Conservation (phyloP, 148 eudicot genomes). For the Arbutus unedo region DNA sequence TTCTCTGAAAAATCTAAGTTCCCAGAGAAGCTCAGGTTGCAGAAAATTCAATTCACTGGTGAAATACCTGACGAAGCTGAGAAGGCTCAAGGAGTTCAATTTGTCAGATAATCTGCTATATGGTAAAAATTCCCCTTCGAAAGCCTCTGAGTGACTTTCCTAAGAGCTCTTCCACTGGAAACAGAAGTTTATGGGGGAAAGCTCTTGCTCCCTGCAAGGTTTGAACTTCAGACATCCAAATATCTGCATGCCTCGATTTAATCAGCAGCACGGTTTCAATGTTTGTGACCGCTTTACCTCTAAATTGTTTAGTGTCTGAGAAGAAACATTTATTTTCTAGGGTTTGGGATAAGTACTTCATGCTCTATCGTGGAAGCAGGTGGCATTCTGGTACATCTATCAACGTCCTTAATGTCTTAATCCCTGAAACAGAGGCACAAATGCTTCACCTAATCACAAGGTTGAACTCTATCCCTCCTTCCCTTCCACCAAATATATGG, state of each 20-base stretch:
- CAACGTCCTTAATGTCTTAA: neutral
- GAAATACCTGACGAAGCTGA: conserved; percentile 41
- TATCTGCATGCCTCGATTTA: neutral
- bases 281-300: neutral
- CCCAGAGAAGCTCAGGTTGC: conserved; percentile 41
- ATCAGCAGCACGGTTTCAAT: too few species aligned
- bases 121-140: conserved; percentile 42
- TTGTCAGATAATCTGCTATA: conserved; percentile 47
- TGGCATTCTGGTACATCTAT: neutral
- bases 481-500: neutral
- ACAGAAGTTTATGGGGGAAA: conserved; percentile 46
- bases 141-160: neutral
- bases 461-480: neutral
- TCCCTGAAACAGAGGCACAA: neutral
- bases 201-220: conserved; percentile 50
- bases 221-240: conserved; percentile 10
- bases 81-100: conserved; percentile 37
- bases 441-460: neutral
- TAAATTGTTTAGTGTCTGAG: neutral
- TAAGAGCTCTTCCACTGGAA: conserved; percentile 37
- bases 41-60: conserved; percentile 49
- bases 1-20: conserved; percentile 28
- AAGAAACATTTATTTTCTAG: neutral
- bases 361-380: neutral
- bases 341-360: neutral